Base-by-base conservation (phyloP, 2,329 filamentous ascomycete species). In the Alternaria postmessia region DNA sequence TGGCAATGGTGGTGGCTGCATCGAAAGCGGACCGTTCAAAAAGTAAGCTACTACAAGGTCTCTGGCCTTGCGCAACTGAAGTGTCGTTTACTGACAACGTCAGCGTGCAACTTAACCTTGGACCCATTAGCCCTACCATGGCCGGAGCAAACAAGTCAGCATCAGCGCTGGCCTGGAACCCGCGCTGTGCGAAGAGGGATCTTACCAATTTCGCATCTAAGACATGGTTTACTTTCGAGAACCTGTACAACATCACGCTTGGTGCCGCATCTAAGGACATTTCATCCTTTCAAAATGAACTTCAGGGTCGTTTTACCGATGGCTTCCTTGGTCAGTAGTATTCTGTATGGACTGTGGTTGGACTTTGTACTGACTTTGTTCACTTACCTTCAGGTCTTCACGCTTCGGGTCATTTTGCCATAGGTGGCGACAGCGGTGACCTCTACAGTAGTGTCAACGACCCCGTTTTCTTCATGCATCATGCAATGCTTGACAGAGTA, bases 241-340 rank as follows among this genome's bases (percentile, higher is more conserved):
- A 86, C 28, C 39, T 70, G 1, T 41, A 61, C 65, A 78, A 81
- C 59, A 83, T 84, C 3, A 81, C 84, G 14, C 68, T 86, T 36
- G 87, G 87, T 60, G 81, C 84, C 63, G 85, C 85, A 39, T 61
- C 59, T 1, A 51, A 36, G 12, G 82, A 80, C 62, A 79, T 80
- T 30, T 47, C 5, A 3, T 34, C 42, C 4, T 68, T 83, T 80
- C 64, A 76, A 78, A 51, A 71, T 49, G 64, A 64, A 78, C 39
- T 69, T 0, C 62, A 68, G 47, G 61, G 64, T 3, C 64, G 62
- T 38, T 67, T 65, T 22, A 16, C 36, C 2, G 59, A 69, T 16
- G 57, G 61, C 11, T 65, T 62, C 65, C 67, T 59, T 5, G 36
- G 36, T 38, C 5, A 38, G 36, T 38, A 18, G n/a, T 38, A 8